Percentiles rank a stretch among this genome's conserved stretches.
Evolutionary conservation across 2,329 filamentous ascomycete species (phyloP).

Genomic region (Metarhizium humberi): DNA sequence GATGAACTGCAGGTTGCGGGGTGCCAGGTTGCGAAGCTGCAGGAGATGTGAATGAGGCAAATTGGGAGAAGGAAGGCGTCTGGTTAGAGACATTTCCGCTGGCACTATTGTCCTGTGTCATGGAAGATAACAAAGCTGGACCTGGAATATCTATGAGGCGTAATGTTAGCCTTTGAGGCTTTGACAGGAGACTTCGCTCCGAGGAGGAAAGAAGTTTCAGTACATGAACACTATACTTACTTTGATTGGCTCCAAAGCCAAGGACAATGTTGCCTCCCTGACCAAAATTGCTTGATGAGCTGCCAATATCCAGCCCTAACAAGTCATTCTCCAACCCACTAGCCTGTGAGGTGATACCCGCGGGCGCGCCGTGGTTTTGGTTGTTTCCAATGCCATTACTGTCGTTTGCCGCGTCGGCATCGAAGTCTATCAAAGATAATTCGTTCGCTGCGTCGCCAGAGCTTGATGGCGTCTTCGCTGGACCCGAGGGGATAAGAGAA

Average conservation of each 20-base stretch:
- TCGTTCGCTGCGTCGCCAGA: constrained; percentile 46
- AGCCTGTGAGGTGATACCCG: constrained; percentile 34
- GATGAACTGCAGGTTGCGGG: constrained; percentile 39
- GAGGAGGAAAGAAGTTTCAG: background rate
- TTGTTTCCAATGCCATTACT: constrained; percentile 27
- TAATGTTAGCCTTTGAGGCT: constrained; percentile 8
- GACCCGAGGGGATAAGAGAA: constrained; percentile 37
- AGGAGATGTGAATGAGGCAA: constrained; percentile 45
- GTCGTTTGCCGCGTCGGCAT: constrained; percentile 48
- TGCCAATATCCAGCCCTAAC: constrained; percentile 74
- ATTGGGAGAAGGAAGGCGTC: constrained; percentile 42
- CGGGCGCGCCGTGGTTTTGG: constrained; percentile 26
- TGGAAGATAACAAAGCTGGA: constrained; percentile 53
- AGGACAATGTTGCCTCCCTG: constrained; percentile 76
- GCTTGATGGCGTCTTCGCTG: constrained; percentile 46
- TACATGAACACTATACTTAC: constrained; percentile 31
- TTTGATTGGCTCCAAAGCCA: constrained; percentile 62
- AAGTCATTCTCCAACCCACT: constrained; percentile 81
- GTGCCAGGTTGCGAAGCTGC: constrained; percentile 42
- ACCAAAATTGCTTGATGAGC: constrained; percentile 50
- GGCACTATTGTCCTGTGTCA: constrained; percentile 52
- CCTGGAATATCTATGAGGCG: constrained; percentile 49
- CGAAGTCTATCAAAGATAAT: constrained; percentile 89
- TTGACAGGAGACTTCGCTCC: background rate
- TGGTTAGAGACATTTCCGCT: constrained; percentile 30